phyloP scores from a whole-genome alignment of 192 early-diverging fungal genomes.

The Lunasporangiospora selenospora region DNA sequence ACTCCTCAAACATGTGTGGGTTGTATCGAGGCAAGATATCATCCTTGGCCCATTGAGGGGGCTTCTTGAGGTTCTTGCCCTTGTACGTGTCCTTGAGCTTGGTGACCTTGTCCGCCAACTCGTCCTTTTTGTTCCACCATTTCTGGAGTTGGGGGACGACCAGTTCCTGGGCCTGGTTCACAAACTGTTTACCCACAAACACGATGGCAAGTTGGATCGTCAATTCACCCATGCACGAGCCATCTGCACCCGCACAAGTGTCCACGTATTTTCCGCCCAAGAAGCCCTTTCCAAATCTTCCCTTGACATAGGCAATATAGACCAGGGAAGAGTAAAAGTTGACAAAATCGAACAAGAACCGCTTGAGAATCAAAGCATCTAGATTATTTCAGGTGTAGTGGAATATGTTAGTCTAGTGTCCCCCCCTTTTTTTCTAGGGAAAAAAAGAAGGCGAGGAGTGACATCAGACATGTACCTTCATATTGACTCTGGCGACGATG shows the following conservation, averaged over 20 bases:
- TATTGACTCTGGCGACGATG: conserved; percentile 48
- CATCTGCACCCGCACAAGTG: conserved; percentile 9
- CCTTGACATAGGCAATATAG: conserved; percentile 64
- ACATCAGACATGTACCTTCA: conserved; percentile 45
- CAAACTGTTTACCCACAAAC: conserved; percentile 62
- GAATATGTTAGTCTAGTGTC: too few relatives aligned
- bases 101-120: conserved; percentile 27
- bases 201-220: conserved; percentile 67
- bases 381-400: neutral
- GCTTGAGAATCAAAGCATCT: conserved; percentile 63
- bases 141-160: conserved; percentile 50
- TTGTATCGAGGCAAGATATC: conserved; percentile 46
- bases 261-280: neutral
- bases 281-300: neutral
- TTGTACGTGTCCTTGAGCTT: conserved; percentile 25
- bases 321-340: conserved; percentile 69
- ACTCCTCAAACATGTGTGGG: conserved; percentile 48
- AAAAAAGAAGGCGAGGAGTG: neutral
- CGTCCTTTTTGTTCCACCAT: conserved; percentile 38
- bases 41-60: conserved; percentile 58
- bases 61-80: conserved; percentile 15
- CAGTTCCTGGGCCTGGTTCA: conserved; percentile 57
- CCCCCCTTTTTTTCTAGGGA: too few relatives aligned
- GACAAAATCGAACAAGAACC: conserved; percentile 65
- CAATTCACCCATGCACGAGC: conserved; percentile 59